Evolutionary conservation across 768 basidiomycete species (phyloP), one percentile per base, ranked within the genome.

Genomic region (Mycena olivaceomarginata): DNA sequence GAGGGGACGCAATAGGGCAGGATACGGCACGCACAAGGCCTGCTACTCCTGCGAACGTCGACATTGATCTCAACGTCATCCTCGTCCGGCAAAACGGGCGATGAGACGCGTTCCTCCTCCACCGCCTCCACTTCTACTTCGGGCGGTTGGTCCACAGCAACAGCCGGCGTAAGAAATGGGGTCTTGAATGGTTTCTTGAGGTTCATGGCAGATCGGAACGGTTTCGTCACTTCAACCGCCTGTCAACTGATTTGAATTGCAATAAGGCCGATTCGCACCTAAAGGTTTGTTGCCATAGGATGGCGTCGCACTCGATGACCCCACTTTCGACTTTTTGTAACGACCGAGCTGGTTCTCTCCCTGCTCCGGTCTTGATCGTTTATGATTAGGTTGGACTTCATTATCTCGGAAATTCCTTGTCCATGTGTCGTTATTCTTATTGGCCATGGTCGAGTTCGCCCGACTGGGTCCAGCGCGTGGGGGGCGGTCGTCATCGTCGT

Each of bases 151-250:
- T 72, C 71, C 37, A 9, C 71, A n/a, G 65, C 56, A 25, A 31
- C 25, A 57, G 31, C 22, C 20, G 76, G 45, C 16, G 20, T 31
- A 18, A 31, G 46, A 46, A 85, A 88, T 1, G 91, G 91, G 1
- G 88, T 81, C 79, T 86, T 89, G 80, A 89, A 90, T 3, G 92
- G 93, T 80, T 91, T 93, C 57, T 80, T 86, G 67, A 92, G 79
- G 69, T 79, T 80, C 37, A 78, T 80, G 0, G 83, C 86, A 10
- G 91, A 91, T 64, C 78, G 81, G 80, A 89, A 85, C 5, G 90
- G 88, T 77, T 86, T 90, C 10, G 91, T 92, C 16, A 89, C 91
- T 91, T 45, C 13, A 31, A 25, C 22, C 13, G 39, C 25, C 65
- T 53, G 57, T 51, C 3, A 31, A 18, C 37, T n/a, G 18, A 43